Conservation (phyloP, 1,284 basidiomycete genomes). For the Pseudozyma pruni region DNA sequence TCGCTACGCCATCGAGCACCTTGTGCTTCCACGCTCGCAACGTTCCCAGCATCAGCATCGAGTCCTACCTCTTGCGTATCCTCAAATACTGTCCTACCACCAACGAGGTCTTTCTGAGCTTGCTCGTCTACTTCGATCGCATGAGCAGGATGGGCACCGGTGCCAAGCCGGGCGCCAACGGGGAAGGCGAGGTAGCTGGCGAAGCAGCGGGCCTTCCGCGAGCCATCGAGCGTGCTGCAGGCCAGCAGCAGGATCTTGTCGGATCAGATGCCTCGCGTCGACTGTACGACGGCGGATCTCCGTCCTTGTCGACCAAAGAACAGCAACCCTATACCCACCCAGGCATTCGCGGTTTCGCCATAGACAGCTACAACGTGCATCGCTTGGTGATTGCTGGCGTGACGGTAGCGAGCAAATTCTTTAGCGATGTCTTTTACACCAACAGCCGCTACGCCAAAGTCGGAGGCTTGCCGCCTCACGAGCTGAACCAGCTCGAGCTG, state of each 20-base stretch:
- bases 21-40: slow-evolving; percentile 96
- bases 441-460: slow-evolving; percentile 99
- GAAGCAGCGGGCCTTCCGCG: slow-evolving; percentile 50
- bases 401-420: slow-evolving; percentile 98
- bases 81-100: slow-evolving; percentile 98
- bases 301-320: slow-evolving; percentile 3
- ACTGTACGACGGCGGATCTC: slow-evolving; percentile 3
- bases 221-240: slow-evolving; percentile 31
- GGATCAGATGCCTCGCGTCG: slow-evolving; percentile 2
- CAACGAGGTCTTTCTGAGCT: slow-evolving; percentile 93
- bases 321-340: slow-evolving; percentile 38
- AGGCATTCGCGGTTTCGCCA: slow-evolving; percentile 79
- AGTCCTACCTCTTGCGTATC: slow-evolving; percentile 92
- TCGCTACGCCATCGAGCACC: slow-evolving; percentile 81
- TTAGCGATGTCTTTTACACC: slow-evolving; percentile 99
- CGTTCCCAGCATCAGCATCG: slow-evolving; percentile 91
- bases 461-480: slow-evolving; percentile 90
- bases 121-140: slow-evolving; percentile 96
- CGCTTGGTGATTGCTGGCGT: slow-evolving; percentile 95
- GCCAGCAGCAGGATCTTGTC: slow-evolving; percentile 4
- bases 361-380: slow-evolving; percentile 97
- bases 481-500: slow-evolving; percentile 95
- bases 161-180: slow-evolving; percentile 48
- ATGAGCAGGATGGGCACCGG: slow-evolving; percentile 74
- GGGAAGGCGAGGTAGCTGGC: slow-evolving; percentile 43